A percentile compares a stretch with the other conserved stretches of the same genome.
Conservation (phyloP, 2,329 filamentous ascomycete species). For the Pseudogymnoascus sp. region DNA sequence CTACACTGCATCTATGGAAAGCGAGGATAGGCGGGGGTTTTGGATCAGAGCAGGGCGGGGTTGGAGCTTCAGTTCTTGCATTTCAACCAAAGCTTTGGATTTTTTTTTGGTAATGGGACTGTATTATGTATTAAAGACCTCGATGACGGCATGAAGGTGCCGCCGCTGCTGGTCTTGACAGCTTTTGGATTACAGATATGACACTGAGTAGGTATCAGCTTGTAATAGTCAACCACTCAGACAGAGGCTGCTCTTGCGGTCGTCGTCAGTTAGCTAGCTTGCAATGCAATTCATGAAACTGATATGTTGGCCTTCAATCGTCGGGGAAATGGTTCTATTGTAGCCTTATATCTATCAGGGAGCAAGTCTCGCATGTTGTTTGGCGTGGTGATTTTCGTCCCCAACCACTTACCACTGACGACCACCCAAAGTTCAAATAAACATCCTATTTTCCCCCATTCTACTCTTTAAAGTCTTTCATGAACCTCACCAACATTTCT, state of each 20-base stretch:
- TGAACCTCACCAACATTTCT: not conserved
- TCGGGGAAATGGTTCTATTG: not conserved
- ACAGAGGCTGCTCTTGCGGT: conserved; percentile 3
- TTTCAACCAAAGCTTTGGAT: not conserved
- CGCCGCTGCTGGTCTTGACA: not conserved
- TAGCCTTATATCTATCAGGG: not conserved
- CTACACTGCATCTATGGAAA: conserved; percentile 10
- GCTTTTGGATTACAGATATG: conserved; percentile 8
- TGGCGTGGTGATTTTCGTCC: not conserved
- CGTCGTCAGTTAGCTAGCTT: conserved; percentile 4
- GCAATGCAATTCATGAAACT: conserved; percentile 10
- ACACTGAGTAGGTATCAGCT: conserved; percentile 5
- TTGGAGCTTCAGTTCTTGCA: not conserved
- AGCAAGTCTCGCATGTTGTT: not conserved
- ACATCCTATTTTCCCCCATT: not conserved
- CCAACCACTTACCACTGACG: not conserved
- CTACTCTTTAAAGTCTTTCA: not conserved
- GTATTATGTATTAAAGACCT: conserved; percentile 1
- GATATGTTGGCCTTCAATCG: not conserved
- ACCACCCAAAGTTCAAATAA: not conserved
- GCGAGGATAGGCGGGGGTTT: conserved; percentile 9
- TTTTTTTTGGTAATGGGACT: conserved; percentile 7
- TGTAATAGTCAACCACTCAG: conserved; percentile 1
- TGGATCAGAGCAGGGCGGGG: conserved; percentile 7
- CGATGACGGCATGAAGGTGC: not conserved